phyloP scores from a whole-genome alignment of 2,329 filamentous ascomycete genomes.

The Colletotrichum eremochloae region DNA sequence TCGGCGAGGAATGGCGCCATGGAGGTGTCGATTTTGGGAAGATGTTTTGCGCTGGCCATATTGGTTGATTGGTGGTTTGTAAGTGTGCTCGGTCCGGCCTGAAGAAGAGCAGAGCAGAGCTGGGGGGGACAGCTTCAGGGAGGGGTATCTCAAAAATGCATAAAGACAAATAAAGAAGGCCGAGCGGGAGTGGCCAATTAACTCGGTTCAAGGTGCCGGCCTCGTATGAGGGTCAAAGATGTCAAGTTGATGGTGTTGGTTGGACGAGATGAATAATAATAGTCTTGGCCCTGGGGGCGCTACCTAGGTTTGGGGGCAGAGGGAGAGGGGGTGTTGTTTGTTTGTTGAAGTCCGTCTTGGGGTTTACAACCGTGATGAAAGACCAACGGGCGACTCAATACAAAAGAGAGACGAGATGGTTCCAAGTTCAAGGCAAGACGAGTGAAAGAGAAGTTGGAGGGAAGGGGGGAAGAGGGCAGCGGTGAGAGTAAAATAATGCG shows the following conservation, averaged over 20 bases:
- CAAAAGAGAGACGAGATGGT: not conserved
- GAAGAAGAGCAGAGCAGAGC: slow-evolving; percentile 22
- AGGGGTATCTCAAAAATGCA: slow-evolving; percentile 42
- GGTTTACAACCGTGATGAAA: slow-evolving; percentile 15
- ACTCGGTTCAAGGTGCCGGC: slow-evolving; percentile 31
- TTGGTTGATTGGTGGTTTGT: slow-evolving; percentile 2
- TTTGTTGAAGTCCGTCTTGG: slow-evolving; percentile 30
- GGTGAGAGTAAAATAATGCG: slow-evolving; percentile 28
- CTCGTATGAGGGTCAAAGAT: slow-evolving; percentile 32
- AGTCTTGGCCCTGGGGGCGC: slow-evolving; percentile 9
- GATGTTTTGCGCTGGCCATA: slow-evolving; percentile 35
- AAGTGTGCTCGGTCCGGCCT: slow-evolving; percentile 30
- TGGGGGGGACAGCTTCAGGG: slow-evolving; percentile 18
- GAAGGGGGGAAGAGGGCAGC: slow-evolving; percentile 1
- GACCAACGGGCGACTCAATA: slow-evolving; percentile 1
- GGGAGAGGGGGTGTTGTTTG: not conserved
- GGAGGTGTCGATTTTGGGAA: slow-evolving; percentile 46
- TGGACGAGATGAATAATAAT: slow-evolving; percentile 33
- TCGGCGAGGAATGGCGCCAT: slow-evolving; percentile 39
- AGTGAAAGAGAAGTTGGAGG: not conserved
- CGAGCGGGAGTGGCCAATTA: slow-evolving; percentile 28
- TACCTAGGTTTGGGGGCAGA: slow-evolving; percentile 11
- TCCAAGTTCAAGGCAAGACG: not conserved
- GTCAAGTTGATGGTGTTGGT: slow-evolving; percentile 25
- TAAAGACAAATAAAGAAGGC: slow-evolving; percentile 28